Percentiles rank a stretch among this genome's conserved stretches.
Evolutionary conservation across 2,329 filamentous ascomycete species (phyloP).

Genomic region (Aspergillus pseudoterreus): DNA sequence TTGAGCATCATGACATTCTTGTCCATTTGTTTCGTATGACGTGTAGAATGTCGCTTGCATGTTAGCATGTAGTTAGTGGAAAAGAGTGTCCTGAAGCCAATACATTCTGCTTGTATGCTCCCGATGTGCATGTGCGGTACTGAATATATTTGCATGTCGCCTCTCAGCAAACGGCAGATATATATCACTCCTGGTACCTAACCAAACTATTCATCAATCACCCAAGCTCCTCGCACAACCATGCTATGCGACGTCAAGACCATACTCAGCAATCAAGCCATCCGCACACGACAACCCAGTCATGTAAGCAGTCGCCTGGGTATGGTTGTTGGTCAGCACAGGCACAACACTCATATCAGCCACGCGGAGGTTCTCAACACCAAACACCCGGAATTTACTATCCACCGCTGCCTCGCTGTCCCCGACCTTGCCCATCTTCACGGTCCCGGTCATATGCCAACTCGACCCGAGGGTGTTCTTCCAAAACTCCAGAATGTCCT

Average conservation of each 20-base stretch:
- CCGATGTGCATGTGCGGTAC: no score
- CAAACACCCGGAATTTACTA: slow-evolving; percentile 36
- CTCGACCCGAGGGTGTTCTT: slow-evolving; percentile 43
- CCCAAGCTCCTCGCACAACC: no score
- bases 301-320: slow-evolving; percentile 53
- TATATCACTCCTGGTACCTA: background rate
- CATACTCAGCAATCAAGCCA: slow-evolving; percentile 46
- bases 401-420: slow-evolving; percentile 49
- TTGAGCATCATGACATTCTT: no score
- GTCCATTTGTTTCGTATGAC: background rate
- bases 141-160: no score
- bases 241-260: slow-evolving; percentile 18
- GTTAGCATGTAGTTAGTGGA: no score
- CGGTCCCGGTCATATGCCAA: slow-evolving; percentile 57
- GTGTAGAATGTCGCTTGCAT: no score
- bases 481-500: slow-evolving; percentile 51
- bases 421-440: slow-evolving; percentile 51
- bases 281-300: slow-evolving; percentile 52
- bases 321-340: slow-evolving; percentile 47
- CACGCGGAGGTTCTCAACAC: slow-evolving; percentile 37
- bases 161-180: no score
- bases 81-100: no score
- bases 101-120: no score
- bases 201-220: no score
- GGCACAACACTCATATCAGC: slow-evolving; percentile 44